Evolutionary conservation across 2,329 filamentous ascomycete genomes (phyloP).

Genomic region (Penicillium frequentans): DNA sequence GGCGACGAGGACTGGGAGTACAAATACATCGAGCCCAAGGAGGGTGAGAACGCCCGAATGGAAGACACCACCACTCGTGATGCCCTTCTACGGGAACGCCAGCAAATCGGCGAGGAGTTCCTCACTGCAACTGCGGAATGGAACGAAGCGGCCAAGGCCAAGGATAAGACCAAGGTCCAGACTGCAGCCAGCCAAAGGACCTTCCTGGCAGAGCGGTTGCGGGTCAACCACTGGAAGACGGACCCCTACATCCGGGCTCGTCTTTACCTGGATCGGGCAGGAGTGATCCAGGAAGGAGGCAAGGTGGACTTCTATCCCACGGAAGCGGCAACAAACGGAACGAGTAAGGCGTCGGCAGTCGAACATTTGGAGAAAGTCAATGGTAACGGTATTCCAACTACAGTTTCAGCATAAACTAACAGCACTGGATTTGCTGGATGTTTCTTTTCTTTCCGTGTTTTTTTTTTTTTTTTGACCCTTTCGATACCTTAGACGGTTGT

Average conservation of each 20-base stretch:
- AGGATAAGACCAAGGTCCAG: slow-evolving; percentile 43
- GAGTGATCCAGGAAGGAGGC: slow-evolving; percentile 67
- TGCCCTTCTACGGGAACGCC: slow-evolving; percentile 62
- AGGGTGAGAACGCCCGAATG: slow-evolving; percentile 74
- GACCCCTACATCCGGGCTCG: slow-evolving; percentile 83
- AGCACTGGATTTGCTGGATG: background rate
- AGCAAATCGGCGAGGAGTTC: slow-evolving; percentile 67
- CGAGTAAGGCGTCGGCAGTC: slow-evolving; percentile 1
- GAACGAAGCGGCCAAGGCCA: slow-evolving; percentile 57
- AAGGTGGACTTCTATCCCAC: slow-evolving; percentile 67
- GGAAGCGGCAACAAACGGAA: slow-evolving; percentile 5
- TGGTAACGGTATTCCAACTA: background rate
- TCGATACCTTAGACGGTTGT: slow-evolving; percentile 1
- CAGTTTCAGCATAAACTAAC: background rate
- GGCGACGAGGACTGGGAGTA: slow-evolving; percentile 83
- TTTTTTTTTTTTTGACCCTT: background rate
- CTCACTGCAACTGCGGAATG: slow-evolving; percentile 73
- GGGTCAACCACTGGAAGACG: slow-evolving; percentile 79
- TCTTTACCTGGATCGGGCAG: slow-evolving; percentile 75
- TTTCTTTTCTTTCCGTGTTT: background rate
- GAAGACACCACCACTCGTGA: slow-evolving; percentile 64
- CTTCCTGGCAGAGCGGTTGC: slow-evolving; percentile 63
- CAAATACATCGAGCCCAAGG: slow-evolving; percentile 71
- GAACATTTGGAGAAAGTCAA: background rate
- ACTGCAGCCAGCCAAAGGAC: slow-evolving; percentile 58